Base-by-base conservation (phyloP, 257 asterid genomes). In the Nemophila menziesii region DNA sequence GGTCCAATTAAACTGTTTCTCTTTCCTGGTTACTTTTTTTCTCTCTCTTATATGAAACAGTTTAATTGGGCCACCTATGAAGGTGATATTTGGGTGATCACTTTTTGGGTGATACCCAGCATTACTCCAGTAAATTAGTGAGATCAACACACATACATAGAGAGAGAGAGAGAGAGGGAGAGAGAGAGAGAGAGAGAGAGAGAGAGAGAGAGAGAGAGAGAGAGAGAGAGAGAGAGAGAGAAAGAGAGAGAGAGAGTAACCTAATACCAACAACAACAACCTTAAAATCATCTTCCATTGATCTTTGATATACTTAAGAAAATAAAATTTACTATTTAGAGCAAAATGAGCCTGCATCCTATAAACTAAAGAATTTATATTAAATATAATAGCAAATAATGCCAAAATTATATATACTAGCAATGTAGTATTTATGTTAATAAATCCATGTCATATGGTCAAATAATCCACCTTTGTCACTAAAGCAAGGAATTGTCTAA, bases 371-470 rank as follows among this genome's bases (percentile, higher is more conserved):
- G 4, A 5, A 10, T 26, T 26, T 26, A 26, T 26, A 26, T 26
- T 26, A 26, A 26, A 26, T 26, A 26, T 26, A 10, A 26, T 26
- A 5, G 5, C 33, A 26, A 26, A 26, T 26, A 26, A 13, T 13
- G 17, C 8, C 1, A 2, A n/a, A 5, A 38, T n/a, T n/a, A 1
- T 17, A 22, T 19, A 19, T 20, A 8, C 15, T 22, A n/a, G 9
- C 16, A 21, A 16, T 12, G 34, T 17, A 61, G n/a, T n/a, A n/a
- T 78, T 57, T 70, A 77, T 89, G n/a, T 58, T 74, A 38, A 81
- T 81, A 54, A 81, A 81, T 48, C 93, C 93, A 52, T 77, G 56
- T 18, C 90, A 74, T 40, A 81, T 71, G 45, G 89, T 51, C 60
- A 81, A 43, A 49, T 77, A 77, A 64, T 80, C 93, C 47, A 75